A percentile compares a stretch with the other conserved stretches of the same genome.
phyloP scores from a whole-genome alignment of 805 yeast genomes.

The Saccharomycopsis guyanensis region DNA sequence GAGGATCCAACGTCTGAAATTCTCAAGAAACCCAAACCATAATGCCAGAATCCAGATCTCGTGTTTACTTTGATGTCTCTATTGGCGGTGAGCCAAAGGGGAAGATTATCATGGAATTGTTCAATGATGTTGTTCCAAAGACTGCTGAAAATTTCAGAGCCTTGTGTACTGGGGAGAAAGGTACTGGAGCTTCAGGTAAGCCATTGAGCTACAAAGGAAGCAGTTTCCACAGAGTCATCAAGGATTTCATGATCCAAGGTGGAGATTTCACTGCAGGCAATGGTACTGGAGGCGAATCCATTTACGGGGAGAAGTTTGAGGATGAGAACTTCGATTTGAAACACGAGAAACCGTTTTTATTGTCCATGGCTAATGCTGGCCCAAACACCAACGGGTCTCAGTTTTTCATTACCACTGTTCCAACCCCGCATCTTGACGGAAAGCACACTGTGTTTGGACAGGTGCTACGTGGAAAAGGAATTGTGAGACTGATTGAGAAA shows the following conservation, averaged over 20 bases:
- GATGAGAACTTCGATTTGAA: slow-evolving; percentile 77
- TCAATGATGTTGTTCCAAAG: slow-evolving; percentile 68
- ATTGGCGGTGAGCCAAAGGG: slow-evolving; percentile 67
- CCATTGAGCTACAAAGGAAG: slow-evolving; percentile 75
- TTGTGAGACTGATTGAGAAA: slow-evolving; percentile 73
- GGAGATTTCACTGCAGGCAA: slow-evolving; percentile 77
- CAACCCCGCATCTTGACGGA: slow-evolving; percentile 91
- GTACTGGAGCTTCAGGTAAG: slow-evolving; percentile 50
- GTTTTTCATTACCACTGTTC: slow-evolving; percentile 86
- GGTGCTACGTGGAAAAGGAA: slow-evolving; percentile 72
- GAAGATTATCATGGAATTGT: slow-evolving; percentile 70
- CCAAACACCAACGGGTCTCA: slow-evolving; percentile 95
- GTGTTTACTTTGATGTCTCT: slow-evolving; percentile 71
- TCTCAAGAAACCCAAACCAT: not conserved
- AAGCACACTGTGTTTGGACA: slow-evolving; percentile 96
- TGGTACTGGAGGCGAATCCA: slow-evolving; percentile 79
- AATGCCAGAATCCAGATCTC: slow-evolving; percentile 27
- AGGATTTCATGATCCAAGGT: slow-evolving; percentile 88
- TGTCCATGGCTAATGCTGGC: slow-evolving; percentile 97
- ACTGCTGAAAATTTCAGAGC: slow-evolving; percentile 89
- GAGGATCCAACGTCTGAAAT: too few species aligned
- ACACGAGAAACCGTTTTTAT: slow-evolving; percentile 79
- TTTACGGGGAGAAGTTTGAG: slow-evolving; percentile 79
- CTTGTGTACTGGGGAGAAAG: slow-evolving; percentile 84
- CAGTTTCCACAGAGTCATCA: slow-evolving; percentile 88